Conservation (phyloP, 805 yeast genomes). For the Vanderwaltozyma tropicalis region DNA sequence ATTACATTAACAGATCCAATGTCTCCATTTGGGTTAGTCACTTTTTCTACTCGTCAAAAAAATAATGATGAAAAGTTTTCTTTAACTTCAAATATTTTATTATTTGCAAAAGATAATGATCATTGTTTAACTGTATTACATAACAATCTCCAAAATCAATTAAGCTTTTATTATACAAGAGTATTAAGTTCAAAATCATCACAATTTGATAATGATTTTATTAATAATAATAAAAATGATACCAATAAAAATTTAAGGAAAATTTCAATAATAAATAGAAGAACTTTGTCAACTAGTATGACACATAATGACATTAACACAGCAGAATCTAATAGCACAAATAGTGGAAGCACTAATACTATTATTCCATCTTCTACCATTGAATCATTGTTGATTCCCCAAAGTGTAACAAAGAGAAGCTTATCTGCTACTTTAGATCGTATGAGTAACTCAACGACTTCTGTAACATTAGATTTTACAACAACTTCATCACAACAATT, state of each 20-base stretch:
- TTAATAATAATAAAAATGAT: background rate
- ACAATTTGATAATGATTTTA: background rate
- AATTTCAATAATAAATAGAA: background rate
- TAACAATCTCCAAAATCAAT: constrained; percentile 9
- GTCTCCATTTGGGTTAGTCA: constrained; percentile 60
- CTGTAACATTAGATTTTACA: constrained; percentile 18
- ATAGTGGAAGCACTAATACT: background rate
- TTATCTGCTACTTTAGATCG: constrained; percentile 25
- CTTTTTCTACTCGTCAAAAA: constrained; percentile 48
- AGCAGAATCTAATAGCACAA: background rate
- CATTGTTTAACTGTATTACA: constrained; percentile 23
- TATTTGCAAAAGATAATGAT: constrained; percentile 18
- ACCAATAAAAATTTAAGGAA: background rate
- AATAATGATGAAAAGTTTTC: constrained; percentile 31
- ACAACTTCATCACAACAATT: constrained; percentile 16
- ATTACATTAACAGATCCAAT: constrained; percentile 67
- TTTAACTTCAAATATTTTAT: constrained; percentile 11
- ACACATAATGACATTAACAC: background rate
- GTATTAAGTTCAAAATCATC: constrained; percentile 1
- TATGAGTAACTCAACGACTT: constrained; percentile 15
- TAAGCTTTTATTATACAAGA: constrained; percentile 20
- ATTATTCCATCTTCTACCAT: background rate
- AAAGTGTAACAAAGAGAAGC: constrained; percentile 11
- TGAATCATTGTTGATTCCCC: background rate
- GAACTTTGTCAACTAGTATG: background rate